These are phyloP conservation scores for Colletotrichum magnum DNA, from an alignment of 2,329 filamentous ascomycete genomes.

Conservation along the genomic window DNA sequence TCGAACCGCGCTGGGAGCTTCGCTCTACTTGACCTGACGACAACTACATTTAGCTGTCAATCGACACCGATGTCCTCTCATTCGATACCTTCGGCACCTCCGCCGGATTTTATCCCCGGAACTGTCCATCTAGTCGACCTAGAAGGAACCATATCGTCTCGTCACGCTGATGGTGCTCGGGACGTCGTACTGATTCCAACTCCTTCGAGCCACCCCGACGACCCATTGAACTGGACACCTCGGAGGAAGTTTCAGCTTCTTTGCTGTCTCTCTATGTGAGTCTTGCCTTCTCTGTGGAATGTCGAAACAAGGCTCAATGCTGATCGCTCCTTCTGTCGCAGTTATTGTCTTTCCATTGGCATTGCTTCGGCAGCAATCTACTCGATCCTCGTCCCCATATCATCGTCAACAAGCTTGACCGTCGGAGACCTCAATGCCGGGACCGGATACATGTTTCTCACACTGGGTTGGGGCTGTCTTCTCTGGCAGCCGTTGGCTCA, in stretches of 20 bases:
- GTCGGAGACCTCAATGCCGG: slow-evolving; percentile 62
- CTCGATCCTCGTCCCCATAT: slow-evolving; percentile 52
- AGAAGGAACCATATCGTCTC: slow-evolving; percentile 49
- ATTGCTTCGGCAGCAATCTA: slow-evolving; percentile 50
- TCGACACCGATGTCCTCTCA: not conserved
- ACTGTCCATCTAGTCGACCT: slow-evolving; percentile 59
- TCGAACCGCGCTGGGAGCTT: too few species aligned
- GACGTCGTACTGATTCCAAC: slow-evolving; percentile 66
- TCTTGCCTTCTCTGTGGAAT: not conserved
- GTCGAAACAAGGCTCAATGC: not conserved
- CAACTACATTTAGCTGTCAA: not conserved
- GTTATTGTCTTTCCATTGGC: slow-evolving; percentile 36
- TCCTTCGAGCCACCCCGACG: slow-evolving; percentile 64
- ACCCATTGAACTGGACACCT: slow-evolving; percentile 65
- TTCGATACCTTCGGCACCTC: not conserved
- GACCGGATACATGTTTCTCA: slow-evolving; percentile 67
- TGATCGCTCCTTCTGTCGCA: not conserved
- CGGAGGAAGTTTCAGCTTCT: slow-evolving; percentile 46
- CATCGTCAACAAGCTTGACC: slow-evolving; percentile 58
- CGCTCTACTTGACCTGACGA: not conserved
- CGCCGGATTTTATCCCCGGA: slow-evolving; percentile 49
- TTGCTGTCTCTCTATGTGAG: slow-evolving; percentile 50
- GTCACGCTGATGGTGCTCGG: slow-evolving; percentile 48
- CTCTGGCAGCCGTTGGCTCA: slow-evolving; percentile 68
- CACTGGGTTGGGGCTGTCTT: slow-evolving; percentile 65